Base-by-base conservation (phyloP, 2,329 filamentous ascomycete species). In the Cyphellophora attinorum region DNA sequence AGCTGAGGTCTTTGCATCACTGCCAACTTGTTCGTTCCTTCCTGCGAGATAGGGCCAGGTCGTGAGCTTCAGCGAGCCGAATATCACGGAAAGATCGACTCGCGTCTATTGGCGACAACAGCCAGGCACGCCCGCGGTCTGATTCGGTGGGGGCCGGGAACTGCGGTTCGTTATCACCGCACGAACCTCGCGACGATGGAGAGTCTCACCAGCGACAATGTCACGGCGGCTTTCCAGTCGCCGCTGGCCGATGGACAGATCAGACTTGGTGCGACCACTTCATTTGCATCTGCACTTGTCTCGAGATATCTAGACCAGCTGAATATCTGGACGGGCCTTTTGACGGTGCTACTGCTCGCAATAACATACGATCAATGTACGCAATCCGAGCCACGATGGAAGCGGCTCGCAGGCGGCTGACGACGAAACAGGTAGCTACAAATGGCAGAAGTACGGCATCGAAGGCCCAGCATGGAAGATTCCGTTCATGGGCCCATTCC, bases 401-500 rank as follows among this genome's bases (percentile, higher is more conserved):
- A n/a, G n/a, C n/a, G n/a, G n/a, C n/a, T n/a, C n/a, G n/a, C n/a
- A n/a, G n/a, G n/a, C n/a, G n/a, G n/a, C n/a, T n/a, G n/a, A n/a
- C n/a, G n/a, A n/a, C n/a, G n/a, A n/a, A n/a, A 3, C 41, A 91
- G 84, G 81, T 49, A 79, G 73, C 57, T 91, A 89, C 56, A 67
- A 85, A 47, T 67, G 70, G 53, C 74, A 76, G 50, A 89, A 89
- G 59, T 81, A 83, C 39, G 72, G 73, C 16, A 88, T 91, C 51
- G 75, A 72, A 33, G 84, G 84, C 25, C 83, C 84, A 17, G 50
- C 71, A 29, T 81, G 73, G 69, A 91, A 91, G 62, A 67, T 80
- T 39, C 84, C 84, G 27, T 89, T 91, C 54, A 86, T 96, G 58
- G 91, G 91, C n/a, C 89, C 91, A 4, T 96, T 98, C 61, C 71